Evolutionary conservation across 805 yeast genomes (phyloP).

Genomic region (Pichia nakasei): DNA sequence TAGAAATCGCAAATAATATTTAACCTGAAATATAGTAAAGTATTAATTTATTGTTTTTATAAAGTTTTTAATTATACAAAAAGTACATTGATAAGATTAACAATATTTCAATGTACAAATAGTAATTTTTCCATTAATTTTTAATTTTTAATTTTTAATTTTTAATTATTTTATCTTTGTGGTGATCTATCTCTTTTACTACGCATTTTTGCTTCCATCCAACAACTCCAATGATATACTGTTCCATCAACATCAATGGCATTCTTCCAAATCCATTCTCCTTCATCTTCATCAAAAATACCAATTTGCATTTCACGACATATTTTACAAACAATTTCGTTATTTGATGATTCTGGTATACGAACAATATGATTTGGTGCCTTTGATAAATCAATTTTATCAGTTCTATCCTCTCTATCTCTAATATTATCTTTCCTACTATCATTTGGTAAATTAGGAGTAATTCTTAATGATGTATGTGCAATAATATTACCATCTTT

Average conservation of each 20-base stretch:
- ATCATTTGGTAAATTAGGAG: background rate
- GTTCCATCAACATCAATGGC: slow-evolving; percentile 39
- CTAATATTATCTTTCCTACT: slow-evolving; percentile 10
- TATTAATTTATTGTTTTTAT: too few relatives aligned
- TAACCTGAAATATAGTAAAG: too few relatives aligned
- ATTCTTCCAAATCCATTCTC: slow-evolving; percentile 78
- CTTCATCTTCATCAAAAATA: slow-evolving; percentile 62
- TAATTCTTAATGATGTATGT: background rate
- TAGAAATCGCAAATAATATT: too few relatives aligned
- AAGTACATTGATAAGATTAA: too few relatives aligned
- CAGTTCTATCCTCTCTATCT: slow-evolving; percentile 4
- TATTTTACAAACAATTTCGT: slow-evolving; percentile 52
- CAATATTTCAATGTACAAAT: too few relatives aligned
- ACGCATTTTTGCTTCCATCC: slow-evolving; percentile 42
- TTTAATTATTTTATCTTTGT: background rate
- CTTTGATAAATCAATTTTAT: slow-evolving; percentile 24
- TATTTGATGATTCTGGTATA: slow-evolving; percentile 60
- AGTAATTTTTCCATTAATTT: too few relatives aligned
- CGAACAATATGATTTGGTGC: slow-evolving; percentile 37
- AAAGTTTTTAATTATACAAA: too few relatives aligned
- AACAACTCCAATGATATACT: slow-evolving; percentile 61
- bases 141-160: too few relatives aligned
- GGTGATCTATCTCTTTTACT: slow-evolving; percentile 26
- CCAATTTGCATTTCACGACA: slow-evolving; percentile 60
- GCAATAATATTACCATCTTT: background rate